Evolutionary conservation across 2,329 filamentous ascomycete species (phyloP), one percentile per base, ranked within the genome.

Genomic region (Microdochium paspali): DNA sequence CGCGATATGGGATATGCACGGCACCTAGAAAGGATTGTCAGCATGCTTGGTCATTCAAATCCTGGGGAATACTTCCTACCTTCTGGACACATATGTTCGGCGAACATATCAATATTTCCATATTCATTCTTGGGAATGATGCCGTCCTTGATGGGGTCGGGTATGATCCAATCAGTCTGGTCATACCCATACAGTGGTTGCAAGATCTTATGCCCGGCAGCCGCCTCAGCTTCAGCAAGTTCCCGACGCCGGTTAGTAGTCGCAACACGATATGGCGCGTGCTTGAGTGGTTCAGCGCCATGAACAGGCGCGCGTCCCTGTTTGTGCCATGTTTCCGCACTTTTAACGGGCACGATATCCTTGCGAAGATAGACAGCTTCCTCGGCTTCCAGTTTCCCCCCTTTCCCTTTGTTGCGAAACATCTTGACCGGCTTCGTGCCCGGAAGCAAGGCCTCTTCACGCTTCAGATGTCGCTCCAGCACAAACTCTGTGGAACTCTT

Each of bases 161-260:
- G 91, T 48, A 96, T 91, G 61, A 97, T 97, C 82, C 88, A 96
- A 47, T 95, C 87, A 0, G 93, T 98, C 65, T 98, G 93, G 9
- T 86, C 82, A 49, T 77, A 71, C 47, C 86, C 82, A 65, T 89
- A 98, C 0, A 98, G 68, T 0, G 90, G 90, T 61, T 98, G 93
- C 50, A 90, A 76, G 4, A 87, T 82, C 64, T 94, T 95, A 56
- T 85, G 77, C 18, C 91, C 91, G 1, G 81, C 89, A 21, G 84
- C 77, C 2, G 85, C 81, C 61, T 93, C 82, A 3, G 84, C 82
- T 60, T 95, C 90, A 55, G 94, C 85, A 40, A 97, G 85, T 63
- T 96, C 93, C 44, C 90, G 81, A 57, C 90, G 87, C 21, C 93
- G 79, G 46, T 90, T 88, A 2, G 87, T 77, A 0, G 93, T 98